These are phyloP conservation scores for Brassica hybrid DNA, from an alignment of 441 rosid genomes.

Conservation along the genomic window DNA sequence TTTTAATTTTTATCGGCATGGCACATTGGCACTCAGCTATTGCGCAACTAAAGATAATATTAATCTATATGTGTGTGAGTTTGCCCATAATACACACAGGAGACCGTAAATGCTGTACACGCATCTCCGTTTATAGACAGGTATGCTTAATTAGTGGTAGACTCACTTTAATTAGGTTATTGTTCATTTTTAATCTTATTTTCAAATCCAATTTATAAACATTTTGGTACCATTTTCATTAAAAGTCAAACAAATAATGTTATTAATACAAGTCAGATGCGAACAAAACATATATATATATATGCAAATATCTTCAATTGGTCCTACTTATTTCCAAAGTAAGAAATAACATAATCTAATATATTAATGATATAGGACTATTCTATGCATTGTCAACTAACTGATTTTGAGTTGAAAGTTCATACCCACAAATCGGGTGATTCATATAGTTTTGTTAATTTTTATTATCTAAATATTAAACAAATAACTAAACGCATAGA, in stretches of 20 bases:
- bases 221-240: slow-evolving; percentile 7
- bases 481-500: neutral
- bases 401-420: neutral
- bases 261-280: neutral
- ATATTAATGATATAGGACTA: neutral
- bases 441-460: neutral
- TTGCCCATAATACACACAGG: slow-evolving; percentile 16
- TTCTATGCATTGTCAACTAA: neutral
- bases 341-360: neutral
- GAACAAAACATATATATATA: neutral
- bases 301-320: neutral
- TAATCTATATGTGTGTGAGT: neutral
- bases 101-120: slow-evolving; percentile 25
- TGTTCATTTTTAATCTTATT: neutral
- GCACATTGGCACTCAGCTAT: slow-evolving; percentile 37
- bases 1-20: slow-evolving; percentile 32
- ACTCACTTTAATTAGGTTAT: slow-evolving; percentile 8
- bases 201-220: neutral
- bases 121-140: slow-evolving; percentile 9
- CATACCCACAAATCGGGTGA: neutral
- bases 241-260: slow-evolving; percentile 1
- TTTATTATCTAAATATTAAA: neutral
- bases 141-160: slow-evolving; percentile 7
- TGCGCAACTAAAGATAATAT: slow-evolving; percentile 9
- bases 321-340: neutral